Evolutionary conservation across 2,329 filamentous ascomycete species (phyloP), one percentile per base, ranked within the genome.

Genomic region (Pleomassaria siparia): DNA sequence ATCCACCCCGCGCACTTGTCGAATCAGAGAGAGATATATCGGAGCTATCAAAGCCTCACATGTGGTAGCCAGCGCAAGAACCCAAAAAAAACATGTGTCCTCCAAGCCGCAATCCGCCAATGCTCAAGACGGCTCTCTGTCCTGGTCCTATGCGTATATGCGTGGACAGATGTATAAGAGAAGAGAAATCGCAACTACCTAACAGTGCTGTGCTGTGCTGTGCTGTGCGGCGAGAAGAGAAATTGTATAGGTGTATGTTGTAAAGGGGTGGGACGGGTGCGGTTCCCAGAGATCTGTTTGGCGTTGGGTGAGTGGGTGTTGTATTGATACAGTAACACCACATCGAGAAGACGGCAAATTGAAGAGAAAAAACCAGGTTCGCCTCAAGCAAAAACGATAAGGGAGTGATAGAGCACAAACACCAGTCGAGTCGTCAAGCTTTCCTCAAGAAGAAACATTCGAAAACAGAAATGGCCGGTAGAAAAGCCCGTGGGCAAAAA

Each of bases 401-500:
- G 32, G 16, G 15, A 16, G 5, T 35, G 32, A 18, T n/a, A 35
- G 20, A 18, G 18, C 16, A 16, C 32, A 35, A 35, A 35, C 32
- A 35, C 32, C 32, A 35, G n/a, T 16, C 32, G 20, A 7, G 18
- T 35, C 32, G 16, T 18, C 32, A 35, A 35, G 32, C 9, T 35
- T 30, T 30, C 10, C 29, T 16, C 5, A 35, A 35, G 20, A 21
- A 32, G 20, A 21, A 35, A 35, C 32, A 35, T 35, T 18, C 20
- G 29, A 35, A 21, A 20, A 35, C 12, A 35, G 16, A 21, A 35
- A 35, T 3, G 4, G 15, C 32, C 32, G 9, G 20, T 8, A 33
- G 20, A n/a, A 6, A 35, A 35, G 32, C 32, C 32, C 32, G 16
- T 35, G 16, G 32, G 32, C 36, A 40, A 40, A 40, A 42, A 30